A percentile compares a stretch with the other conserved stretches of the same genome.
Evolutionary conservation across 1,139 yeast genomes (phyloP).

Genomic region (Pichia sp.): DNA sequence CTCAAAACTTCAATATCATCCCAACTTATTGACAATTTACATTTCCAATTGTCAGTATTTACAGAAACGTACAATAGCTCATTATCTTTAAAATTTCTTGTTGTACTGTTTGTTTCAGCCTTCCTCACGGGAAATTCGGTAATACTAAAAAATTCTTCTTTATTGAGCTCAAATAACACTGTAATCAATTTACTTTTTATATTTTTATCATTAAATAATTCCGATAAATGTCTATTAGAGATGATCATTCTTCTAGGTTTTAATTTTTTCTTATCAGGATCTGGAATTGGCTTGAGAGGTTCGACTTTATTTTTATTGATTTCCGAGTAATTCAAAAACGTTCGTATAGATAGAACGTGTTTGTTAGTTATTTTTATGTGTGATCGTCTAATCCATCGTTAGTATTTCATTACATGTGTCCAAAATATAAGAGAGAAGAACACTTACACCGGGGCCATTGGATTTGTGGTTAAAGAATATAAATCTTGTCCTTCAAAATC

Average conservation of each 20-base stretch:
- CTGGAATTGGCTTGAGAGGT: constrained; percentile 1
- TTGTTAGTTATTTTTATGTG: constrained; percentile 14
- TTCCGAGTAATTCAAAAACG: constrained; percentile 21
- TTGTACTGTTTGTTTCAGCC: not conserved
- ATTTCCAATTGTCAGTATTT: constrained; percentile 22
- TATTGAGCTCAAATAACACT: constrained; percentile 18
- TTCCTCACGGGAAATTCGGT: not conserved
- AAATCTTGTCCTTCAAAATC: too few species aligned
- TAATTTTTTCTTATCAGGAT: not conserved
- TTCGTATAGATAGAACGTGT: constrained; percentile 19
- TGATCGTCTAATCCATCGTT: constrained; percentile 13
- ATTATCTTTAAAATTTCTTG: constrained; percentile 4
- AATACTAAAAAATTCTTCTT: constrained; percentile 16
- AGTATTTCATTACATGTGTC: not conserved
- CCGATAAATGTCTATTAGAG: constrained; percentile 21
- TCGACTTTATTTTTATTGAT: constrained; percentile 16
- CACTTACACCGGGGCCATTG: not conserved
- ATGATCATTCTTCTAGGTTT: constrained; percentile 18
- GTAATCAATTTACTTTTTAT: constrained; percentile 15
- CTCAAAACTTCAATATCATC: constrained; percentile 13
- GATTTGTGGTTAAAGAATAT: too few species aligned
- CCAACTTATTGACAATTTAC: constrained; percentile 17
- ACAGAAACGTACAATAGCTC: constrained; percentile 18
- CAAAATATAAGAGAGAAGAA: too few species aligned
- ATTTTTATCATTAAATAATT: constrained; percentile 14